Conservation (phyloP, 2,329 filamentous ascomycete species). For the Chaetomium sp. region DNA sequence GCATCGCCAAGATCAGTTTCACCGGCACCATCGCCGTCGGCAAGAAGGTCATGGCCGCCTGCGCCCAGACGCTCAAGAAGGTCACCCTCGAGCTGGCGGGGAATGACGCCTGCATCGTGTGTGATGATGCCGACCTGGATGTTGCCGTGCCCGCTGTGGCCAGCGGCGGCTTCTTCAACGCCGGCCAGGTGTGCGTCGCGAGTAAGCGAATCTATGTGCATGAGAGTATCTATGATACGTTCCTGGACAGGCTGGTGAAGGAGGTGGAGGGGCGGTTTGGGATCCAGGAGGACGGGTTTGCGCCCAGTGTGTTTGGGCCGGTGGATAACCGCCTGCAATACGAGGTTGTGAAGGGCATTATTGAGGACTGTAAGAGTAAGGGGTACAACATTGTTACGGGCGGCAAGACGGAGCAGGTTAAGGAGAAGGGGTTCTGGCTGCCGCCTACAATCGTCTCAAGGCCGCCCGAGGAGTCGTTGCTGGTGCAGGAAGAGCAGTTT, state of each 20-base stretch:
- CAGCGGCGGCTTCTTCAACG: slow-evolving; percentile 53
- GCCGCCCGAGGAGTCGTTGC: slow-evolving; percentile 55
- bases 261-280: slow-evolving; percentile 48
- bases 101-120: slow-evolving; percentile 58
- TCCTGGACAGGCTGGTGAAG: slow-evolving; percentile 48
- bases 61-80: slow-evolving; percentile 55
- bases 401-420: slow-evolving; percentile 43
- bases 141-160: slow-evolving; percentile 49
- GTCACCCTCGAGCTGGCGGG: slow-evolving; percentile 58
- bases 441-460: slow-evolving; percentile 61
- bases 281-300: slow-evolving; percentile 40
- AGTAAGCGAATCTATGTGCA: slow-evolving; percentile 64
- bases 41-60: slow-evolving; percentile 44
- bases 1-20: slow-evolving; percentile 60
- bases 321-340: slow-evolving; percentile 68
- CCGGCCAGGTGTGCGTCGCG: slow-evolving; percentile 58
- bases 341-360: slow-evolving; percentile 58
- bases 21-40: slow-evolving; percentile 57
- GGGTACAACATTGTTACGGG: slow-evolving; percentile 56
- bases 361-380: slow-evolving; percentile 57
- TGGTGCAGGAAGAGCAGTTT: slow-evolving; percentile 64
- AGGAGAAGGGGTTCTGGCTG: slow-evolving; percentile 55
- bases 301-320: slow-evolving; percentile 54
- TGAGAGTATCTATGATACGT: slow-evolving; percentile 59
- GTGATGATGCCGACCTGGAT: slow-evolving; percentile 54